These are phyloP conservation scores for Lecanicillium sp. DNA, from an alignment of 2,329 filamentous ascomycete species.

Conservation along the genomic window DNA sequence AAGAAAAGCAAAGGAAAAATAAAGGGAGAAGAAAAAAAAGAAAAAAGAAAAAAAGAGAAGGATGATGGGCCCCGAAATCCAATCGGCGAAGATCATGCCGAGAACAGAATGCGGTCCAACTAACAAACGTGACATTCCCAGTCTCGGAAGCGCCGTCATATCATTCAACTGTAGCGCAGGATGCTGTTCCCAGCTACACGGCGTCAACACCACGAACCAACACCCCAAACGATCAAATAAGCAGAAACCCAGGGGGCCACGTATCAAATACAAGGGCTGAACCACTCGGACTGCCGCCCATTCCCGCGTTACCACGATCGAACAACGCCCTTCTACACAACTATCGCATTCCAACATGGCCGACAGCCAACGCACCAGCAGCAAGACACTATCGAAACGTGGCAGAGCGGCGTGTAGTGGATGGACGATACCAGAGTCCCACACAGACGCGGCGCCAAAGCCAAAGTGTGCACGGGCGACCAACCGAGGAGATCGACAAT, in stretches of 20 bases:
- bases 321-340: conserved; percentile 37
- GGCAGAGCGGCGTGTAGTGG: conserved; percentile 51
- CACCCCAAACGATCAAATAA: conserved; percentile 11
- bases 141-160: conserved; percentile 60
- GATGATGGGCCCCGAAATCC: too few species aligned
- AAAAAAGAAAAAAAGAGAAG: too few species aligned
- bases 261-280: conserved; percentile 5
- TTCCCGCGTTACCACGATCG: conserved; percentile 32
- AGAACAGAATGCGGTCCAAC: background rate
- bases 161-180: conserved; percentile 43
- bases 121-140: conserved; percentile 16
- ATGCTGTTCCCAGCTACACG: conserved; percentile 44
- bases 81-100: too few species aligned
- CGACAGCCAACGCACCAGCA: conserved; percentile 43
- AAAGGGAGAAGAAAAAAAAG: background rate
- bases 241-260: conserved; percentile 15
- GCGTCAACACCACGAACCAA: conserved; percentile 20
- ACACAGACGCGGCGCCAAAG: conserved; percentile 10
- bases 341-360: conserved; percentile 54
- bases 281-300: conserved; percentile 40
- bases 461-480: background rate
- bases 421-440: conserved; percentile 26
- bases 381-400: conserved; percentile 57
- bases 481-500: conserved; percentile 1
- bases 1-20: conserved; percentile 6